phyloP scores from a whole-genome alignment of 306 rosid species.

The Vigna reflexopilosa region DNA sequence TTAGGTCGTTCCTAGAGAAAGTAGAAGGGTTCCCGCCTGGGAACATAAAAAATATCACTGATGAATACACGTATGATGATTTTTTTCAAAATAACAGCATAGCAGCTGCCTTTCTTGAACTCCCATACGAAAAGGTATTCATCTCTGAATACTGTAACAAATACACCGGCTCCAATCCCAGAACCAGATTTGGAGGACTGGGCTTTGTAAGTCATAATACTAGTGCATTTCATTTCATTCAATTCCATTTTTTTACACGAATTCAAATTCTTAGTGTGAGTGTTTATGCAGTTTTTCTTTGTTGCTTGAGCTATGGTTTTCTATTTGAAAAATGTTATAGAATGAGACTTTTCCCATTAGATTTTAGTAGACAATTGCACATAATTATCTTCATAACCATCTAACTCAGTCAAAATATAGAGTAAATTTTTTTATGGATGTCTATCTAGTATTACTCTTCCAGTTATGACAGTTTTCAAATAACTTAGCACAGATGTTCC shows the following conservation, averaged over 20 bases:
- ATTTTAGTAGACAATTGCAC: too few relatives aligned
- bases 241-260: too few relatives aligned
- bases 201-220: slow-evolving; percentile 65
- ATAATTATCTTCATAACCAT: too few relatives aligned
- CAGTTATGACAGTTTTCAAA: slow-evolving; percentile 6
- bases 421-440: not conserved
- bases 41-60: slow-evolving; percentile 38
- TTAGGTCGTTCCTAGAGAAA: slow-evolving; percentile 47
- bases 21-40: slow-evolving; percentile 46
- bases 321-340: too few relatives aligned
- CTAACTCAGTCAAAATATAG: too few relatives aligned
- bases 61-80: slow-evolving; percentile 42
- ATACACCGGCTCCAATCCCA: slow-evolving; percentile 47
- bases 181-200: slow-evolving; percentile 70
- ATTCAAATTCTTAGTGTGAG: too few relatives aligned
- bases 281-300: too few relatives aligned
- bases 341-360: too few relatives aligned
- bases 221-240: too few relatives aligned
- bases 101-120: slow-evolving; percentile 75
- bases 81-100: slow-evolving; percentile 47
- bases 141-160: slow-evolving; percentile 52
- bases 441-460: not conserved
- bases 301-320: too few relatives aligned
- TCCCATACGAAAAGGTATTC: slow-evolving; percentile 66
- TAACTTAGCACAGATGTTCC: slow-evolving; percentile 63